Percentiles rank a stretch among this genome's conserved stretches.
Conservation (phyloP, 768 basidiomycete genomes). For the Zangia roseola region DNA sequence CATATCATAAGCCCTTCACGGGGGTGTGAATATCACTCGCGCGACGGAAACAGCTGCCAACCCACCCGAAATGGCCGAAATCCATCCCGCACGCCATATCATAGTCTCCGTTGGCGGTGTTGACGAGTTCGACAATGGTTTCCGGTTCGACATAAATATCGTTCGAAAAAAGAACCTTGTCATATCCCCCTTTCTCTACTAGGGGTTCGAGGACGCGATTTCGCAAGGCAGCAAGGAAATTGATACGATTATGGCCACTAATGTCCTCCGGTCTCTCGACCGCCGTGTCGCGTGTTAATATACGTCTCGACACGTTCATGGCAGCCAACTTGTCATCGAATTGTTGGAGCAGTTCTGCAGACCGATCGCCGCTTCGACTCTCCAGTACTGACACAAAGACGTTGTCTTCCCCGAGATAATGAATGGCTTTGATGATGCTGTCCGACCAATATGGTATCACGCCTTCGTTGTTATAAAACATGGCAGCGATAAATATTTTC, state of each 20-base stretch:
- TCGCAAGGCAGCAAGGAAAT: conserved; percentile 28
- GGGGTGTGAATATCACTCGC: background rate
- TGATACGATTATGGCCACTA: background rate
- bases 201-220: conserved; percentile 44
- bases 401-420: conserved; percentile 41
- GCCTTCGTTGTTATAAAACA: conserved; percentile 39
- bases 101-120: conserved; percentile 37
- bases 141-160: conserved; percentile 43
- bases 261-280: conserved; percentile 8
- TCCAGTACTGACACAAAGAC: conserved; percentile 44
- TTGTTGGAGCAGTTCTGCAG: conserved; percentile 9
- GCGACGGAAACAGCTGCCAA: conserved; percentile 8
- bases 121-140: conserved; percentile 38
- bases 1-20: conserved; percentile 19
- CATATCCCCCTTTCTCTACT: conserved; percentile 34
- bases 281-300: conserved; percentile 9
- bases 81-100: conserved; percentile 47
- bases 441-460: conserved; percentile 41
- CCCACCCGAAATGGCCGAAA: conserved; percentile 34
- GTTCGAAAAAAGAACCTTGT: conserved; percentile 42
- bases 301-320: conserved; percentile 13
- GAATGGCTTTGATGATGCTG: conserved; percentile 34
- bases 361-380: conserved; percentile 28
- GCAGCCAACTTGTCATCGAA: conserved; percentile 7
- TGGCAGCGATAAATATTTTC: conserved; percentile 26